These are phyloP conservation scores for Taxillus chinensis DNA, from an alignment of 164 flowering plant genomes.

Conservation along the genomic window DNA sequence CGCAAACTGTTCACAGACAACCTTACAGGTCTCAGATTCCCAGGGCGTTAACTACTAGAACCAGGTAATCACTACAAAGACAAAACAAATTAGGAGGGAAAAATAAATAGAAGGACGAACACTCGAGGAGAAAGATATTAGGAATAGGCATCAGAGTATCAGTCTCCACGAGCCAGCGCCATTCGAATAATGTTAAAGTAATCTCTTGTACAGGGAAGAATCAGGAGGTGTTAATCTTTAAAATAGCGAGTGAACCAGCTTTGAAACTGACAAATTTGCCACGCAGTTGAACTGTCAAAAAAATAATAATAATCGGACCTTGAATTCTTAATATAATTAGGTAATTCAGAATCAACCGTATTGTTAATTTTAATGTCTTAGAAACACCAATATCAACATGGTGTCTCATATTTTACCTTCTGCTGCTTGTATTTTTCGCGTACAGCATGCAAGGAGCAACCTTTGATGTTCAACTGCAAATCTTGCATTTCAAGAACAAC, in stretches of 20 bases:
- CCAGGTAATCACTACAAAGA: no score
- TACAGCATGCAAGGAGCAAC: conserved; percentile 36
- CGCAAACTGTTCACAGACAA: no score
- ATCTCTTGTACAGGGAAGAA: not conserved
- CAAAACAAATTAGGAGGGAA: not conserved
- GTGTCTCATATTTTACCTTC: conserved; percentile 31
- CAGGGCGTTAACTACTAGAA: no score
- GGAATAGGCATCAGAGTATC: not conserved
- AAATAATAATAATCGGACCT: not conserved
- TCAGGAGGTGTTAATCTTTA: conserved; percentile 9
- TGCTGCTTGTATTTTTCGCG: conserved; percentile 53
- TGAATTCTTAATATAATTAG: no score
- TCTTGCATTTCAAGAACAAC: conserved; percentile 44
- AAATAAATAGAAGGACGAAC: not conserved
- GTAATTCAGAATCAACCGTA: no score
- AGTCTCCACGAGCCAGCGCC: not conserved
- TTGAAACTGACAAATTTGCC: conserved; percentile 25
- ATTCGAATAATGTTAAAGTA: not conserved
- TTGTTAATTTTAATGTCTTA: no score
- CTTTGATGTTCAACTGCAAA: conserved; percentile 39
- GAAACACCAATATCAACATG: not conserved
- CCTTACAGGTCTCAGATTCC: no score
- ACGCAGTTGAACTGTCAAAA: conserved; percentile 47
- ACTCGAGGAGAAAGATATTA: no score
- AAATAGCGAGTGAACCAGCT: conserved; percentile 33